Evolutionary conservation across 208 protist species (phyloP), one percentile per base, ranked within the genome.

Genomic region (Leishmania guyanensis): DNA sequence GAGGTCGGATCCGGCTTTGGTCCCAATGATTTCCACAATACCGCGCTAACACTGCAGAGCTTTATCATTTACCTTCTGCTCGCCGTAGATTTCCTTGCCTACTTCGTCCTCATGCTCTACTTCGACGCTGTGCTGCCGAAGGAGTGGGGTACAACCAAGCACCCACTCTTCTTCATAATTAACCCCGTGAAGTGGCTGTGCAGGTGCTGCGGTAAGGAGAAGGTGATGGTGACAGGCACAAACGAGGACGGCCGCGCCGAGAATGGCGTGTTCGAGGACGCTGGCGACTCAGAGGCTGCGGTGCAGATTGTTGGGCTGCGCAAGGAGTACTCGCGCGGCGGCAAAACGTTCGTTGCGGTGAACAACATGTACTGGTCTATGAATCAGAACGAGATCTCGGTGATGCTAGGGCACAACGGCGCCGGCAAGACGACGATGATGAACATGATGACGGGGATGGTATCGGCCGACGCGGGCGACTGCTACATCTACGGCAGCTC

Each of bases 361-460:
- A 89, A 96, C 79, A 83, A 97, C 81, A 82, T 97, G 22, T 91
- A 90, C 83, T 91, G 84, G 86, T 70, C 54, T 39, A 88, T 96
- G 75, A 75, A 81, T 29, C 75, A 86, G 29, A 71, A 71, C 9
- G 89, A 91, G 72, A 90, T 92, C 80, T 91, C 91, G 6, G 91
- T 93, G 2, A 71, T 97, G 76, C 88, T 93, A 22, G 92, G 92
- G 54, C 88, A 92, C 85, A 95, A 95, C 84, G 92, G 92, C 62
- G 91, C 92, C 5, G 94, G 92, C 60, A 97, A 97, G 85, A 90
- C 94, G 36, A 97, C 94, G 4, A 80, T 81, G 39, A 93, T 95
- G 77, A 95, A 95, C 81, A 90, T 97, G 78, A 93, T 97, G 80
- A 96, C 94, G 20, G 94, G 94, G 9, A 94, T 97, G 91, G 54